Conservation (phyloP, 1,139 yeast genomes). For the Meyerozyma athensensis region DNA sequence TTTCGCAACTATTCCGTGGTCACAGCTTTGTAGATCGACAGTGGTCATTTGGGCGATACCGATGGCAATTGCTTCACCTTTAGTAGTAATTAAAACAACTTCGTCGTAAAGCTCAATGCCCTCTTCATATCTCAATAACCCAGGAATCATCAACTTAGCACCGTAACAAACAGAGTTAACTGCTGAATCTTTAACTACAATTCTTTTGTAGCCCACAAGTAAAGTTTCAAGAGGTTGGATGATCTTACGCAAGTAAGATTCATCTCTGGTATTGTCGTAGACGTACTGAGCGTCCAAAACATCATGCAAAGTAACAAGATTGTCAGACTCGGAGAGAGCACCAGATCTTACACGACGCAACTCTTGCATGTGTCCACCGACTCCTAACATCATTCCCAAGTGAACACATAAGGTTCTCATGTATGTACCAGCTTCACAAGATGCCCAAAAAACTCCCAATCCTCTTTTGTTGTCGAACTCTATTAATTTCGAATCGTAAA, state of each 20-base stretch:
- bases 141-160: constrained; percentile 98
- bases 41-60: constrained; percentile 99
- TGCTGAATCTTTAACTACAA: constrained; percentile 97
- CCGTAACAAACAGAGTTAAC: constrained; percentile 99
- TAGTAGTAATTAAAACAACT: constrained; percentile 95
- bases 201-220: constrained; percentile 90
- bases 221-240: constrained; percentile 94
- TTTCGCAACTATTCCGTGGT: constrained; percentile 97
- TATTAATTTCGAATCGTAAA: constrained; percentile 89
- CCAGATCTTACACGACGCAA: constrained; percentile 98
- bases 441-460: constrained; percentile 98
- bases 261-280: constrained; percentile 96
- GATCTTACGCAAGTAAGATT: constrained; percentile 87
- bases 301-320: constrained; percentile 93
- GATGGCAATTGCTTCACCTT: constrained; percentile 99
- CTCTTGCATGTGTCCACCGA: constrained; percentile 99
- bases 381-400: constrained; percentile 95
- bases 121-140: constrained; percentile 93
- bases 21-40: constrained; percentile 93
- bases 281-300: constrained; percentile 97
- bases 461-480: constrained; percentile 97
- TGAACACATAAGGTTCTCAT: constrained; percentile 99
- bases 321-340: constrained; percentile 85
- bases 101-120: constrained; percentile 97
- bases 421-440: constrained; percentile 99